Conservation (phyloP, 2,329 filamentous ascomycete species). For the Ophiocordyceps robertsii region DNA sequence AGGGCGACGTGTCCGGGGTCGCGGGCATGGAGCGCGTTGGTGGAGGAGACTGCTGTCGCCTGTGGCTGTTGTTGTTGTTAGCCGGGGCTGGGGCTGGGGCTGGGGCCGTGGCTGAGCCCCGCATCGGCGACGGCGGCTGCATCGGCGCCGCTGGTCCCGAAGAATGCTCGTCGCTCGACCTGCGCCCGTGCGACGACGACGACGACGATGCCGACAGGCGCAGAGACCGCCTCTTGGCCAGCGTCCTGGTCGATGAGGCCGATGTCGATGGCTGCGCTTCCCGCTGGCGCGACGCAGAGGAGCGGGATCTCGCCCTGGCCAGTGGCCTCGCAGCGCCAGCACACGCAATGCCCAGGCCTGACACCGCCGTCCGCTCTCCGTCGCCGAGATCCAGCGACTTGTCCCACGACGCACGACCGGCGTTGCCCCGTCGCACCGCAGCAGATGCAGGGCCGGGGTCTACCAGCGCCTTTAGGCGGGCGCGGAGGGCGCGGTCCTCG, state of each 20-base stretch:
- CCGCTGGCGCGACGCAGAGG: neutral
- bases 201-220: too few relatives aligned
- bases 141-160: conserved; percentile 6
- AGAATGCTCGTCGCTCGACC: conserved; percentile 10
- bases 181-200: neutral
- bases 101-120: conserved; percentile 11
- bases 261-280: neutral
- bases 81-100: conserved; percentile 9
- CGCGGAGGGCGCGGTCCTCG: conserved; percentile 4
- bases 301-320: too few relatives aligned
- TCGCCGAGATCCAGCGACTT: neutral
- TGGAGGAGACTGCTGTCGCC: conserved; percentile 1
- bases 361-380: too few relatives aligned
- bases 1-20: neutral
- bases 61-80: conserved; percentile 4
- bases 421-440: neutral
- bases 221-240: conserved; percentile 7
- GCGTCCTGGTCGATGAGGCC: neutral
- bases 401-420: neutral
- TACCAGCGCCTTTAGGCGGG: neutral
- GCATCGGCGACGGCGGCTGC: conserved; percentile 9
- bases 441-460: neutral
- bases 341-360: too few relatives aligned
- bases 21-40: neutral
- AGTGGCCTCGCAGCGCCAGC: too few relatives aligned